These are phyloP conservation scores for Pseudozyma thailandica DNA, from an alignment of 1,284 basidiomycete species.

Conservation along the genomic window DNA sequence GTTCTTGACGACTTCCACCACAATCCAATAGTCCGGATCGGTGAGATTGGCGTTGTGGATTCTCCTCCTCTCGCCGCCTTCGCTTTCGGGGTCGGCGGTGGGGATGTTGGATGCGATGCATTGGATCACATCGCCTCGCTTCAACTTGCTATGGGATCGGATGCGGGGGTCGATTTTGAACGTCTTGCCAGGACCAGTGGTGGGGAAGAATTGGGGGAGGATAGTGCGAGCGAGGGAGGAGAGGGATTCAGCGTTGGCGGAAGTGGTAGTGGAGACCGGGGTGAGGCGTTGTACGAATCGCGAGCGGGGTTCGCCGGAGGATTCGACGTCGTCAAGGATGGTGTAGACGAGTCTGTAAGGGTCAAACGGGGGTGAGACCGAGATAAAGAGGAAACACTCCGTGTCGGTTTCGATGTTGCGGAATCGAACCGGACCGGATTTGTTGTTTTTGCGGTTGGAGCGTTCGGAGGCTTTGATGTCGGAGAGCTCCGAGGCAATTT, in stretches of 20 bases:
- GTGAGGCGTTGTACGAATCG: constrained; percentile 52
- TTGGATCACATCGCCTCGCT: constrained; percentile 53
- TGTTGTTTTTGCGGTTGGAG: background rate
- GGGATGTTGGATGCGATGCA: constrained; percentile 50
- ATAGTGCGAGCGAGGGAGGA: constrained; percentile 24
- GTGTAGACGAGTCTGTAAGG: constrained; percentile 41
- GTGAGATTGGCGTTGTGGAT: constrained; percentile 53
- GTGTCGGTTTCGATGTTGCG: constrained; percentile 50
- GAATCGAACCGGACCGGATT: constrained; percentile 18
- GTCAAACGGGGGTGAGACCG: constrained; percentile 33
- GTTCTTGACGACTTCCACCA: constrained; percentile 59
- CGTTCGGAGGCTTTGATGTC: constrained; percentile 43
- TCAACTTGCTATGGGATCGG: constrained; percentile 50
- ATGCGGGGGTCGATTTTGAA: constrained; percentile 63
- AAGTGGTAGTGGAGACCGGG: constrained; percentile 39
- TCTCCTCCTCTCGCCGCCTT: constrained; percentile 8
- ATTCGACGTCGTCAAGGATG: constrained; percentile 49
- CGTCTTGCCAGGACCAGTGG: constrained; percentile 16
- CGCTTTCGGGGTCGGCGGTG: constrained; percentile 10
- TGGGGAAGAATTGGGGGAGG: constrained; percentile 33
- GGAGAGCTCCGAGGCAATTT: constrained; percentile 57
- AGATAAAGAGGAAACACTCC: constrained; percentile 52
- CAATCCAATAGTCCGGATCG: constrained; percentile 51
- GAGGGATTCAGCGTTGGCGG: constrained; percentile 32
- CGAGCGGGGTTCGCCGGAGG: constrained; percentile 50